Evolutionary conservation across 352 stramenopile species (phyloP), one percentile per base, ranked within the genome.

Genomic region (Phytophthora podocarpi): DNA sequence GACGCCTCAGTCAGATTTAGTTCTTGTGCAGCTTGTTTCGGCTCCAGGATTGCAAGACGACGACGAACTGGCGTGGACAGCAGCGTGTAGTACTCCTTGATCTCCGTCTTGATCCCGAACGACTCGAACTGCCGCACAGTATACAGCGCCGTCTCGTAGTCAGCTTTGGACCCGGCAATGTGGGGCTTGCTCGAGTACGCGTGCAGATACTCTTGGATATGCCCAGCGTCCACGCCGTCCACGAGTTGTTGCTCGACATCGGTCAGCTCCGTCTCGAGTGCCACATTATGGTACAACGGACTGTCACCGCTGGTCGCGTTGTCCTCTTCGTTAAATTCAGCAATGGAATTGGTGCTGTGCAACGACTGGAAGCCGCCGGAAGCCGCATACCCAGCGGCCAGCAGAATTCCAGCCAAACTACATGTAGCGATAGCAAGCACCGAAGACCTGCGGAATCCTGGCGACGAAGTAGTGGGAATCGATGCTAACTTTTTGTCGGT

Each of bases 1-100:
- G 49, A 57, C 0, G 73, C 81, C 26, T 86, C 68, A 11, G 77
- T 94, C 8, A 94, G 31, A 37, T 93, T 65, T 13, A 81, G 65
- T n/a, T 74, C 71, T 7, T 70, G 59, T 1, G 63, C 60, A 6
- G 58, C 56, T 4, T 58, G 46, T 10, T 49, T 0, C 3, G 88
- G 73, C 37, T 68, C 59, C 2, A 90, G 47, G 39, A 87, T 82
- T 16, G 76, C 59, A 13, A 81, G 35, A 11, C 50, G 66, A 26
- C 72, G 75, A 32, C 51, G 61, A 13, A 83, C 57, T 0, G 87
- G 88, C 39, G 78, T 70, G 20, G 84, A 94, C 36, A 97, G 55
- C 30, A 92, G 55, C 26, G 78, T 78, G 47, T 90, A 71, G 42
- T 95, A 82, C 32, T 87, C 65, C 64, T 87, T 74, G 50, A 89